These are phyloP conservation scores for Persicaria tinctoria DNA, from an alignment of 148 eudicot species.

Conservation along the genomic window DNA sequence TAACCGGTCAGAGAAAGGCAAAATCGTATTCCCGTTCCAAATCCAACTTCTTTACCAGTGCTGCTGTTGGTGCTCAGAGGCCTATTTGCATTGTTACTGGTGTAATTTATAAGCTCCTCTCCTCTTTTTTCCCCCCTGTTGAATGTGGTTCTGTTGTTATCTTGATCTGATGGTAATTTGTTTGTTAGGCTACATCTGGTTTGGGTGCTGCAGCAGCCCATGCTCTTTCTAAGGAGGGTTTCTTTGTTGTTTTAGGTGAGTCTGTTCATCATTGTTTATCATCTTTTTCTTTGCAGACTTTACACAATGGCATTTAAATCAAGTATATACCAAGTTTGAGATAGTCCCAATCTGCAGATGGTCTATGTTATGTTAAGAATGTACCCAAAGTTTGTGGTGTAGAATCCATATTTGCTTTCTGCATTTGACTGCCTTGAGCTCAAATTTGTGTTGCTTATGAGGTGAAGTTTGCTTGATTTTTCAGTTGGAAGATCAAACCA, in stretches of 20 bases:
- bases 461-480: conserved; percentile 15
- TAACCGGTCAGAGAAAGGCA: conserved; percentile 15
- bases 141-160: background rate
- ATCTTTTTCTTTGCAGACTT: background rate
- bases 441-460: background rate
- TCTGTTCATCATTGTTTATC: background rate
- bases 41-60: conserved; percentile 6
- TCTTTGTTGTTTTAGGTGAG: conserved; percentile 66
- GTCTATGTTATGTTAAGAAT: background rate
- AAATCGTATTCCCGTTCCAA: conserved; percentile 21
- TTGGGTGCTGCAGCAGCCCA: conserved; percentile 81
- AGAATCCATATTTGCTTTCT: conserved; percentile 3
- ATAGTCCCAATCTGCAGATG: background rate
- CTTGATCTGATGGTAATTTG: background rate
- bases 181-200: conserved; percentile 75
- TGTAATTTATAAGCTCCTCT: conserved; percentile 24
- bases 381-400: background rate
- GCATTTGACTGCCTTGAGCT: background rate
- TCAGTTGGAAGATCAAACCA: conserved; percentile 75
- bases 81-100: conserved; percentile 82
- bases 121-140: background rate
- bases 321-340: background rate
- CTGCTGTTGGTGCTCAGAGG: conserved; percentile 10
- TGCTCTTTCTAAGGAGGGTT: conserved; percentile 67
- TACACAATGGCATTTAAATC: background rate